These are phyloP conservation scores for Coemansia sp. DNA, from an alignment of 192 early-diverging fungal species.

Conservation along the genomic window DNA sequence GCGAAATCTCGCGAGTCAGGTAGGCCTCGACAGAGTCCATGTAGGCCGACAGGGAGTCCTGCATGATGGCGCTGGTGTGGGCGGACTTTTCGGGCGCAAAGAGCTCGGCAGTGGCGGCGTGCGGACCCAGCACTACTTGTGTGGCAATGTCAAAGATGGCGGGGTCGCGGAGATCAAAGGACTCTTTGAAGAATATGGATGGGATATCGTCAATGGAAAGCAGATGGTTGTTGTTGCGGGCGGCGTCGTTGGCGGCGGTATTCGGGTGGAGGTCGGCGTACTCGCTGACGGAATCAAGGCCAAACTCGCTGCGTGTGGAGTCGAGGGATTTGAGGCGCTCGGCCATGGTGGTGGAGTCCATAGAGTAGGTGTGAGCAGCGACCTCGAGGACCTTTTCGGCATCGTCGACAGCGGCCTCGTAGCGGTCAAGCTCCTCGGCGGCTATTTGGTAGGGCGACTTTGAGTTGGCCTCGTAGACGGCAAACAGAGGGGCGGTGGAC, in stretches of 20 bases:
- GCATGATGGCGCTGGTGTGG: conserved; percentile 66
- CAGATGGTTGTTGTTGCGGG: conserved; percentile 9
- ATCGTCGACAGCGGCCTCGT: conserved; percentile 50
- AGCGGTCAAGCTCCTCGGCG: conserved; percentile 49
- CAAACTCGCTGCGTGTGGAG: conserved; percentile 54
- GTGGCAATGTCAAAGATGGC: conserved; percentile 76
- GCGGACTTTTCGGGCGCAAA: conserved; percentile 49
- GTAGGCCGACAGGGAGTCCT: conserved; percentile 86
- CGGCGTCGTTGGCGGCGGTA: conserved; percentile 10
- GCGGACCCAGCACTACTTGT: conserved; percentile 67
- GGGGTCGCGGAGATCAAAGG: conserved; percentile 87
- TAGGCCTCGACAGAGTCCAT: conserved; percentile 93
- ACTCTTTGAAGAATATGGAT: conserved; percentile 75
- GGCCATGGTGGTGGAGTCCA: conserved; percentile 51
- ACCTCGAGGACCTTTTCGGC: conserved; percentile 36
- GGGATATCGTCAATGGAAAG: conserved; percentile 82
- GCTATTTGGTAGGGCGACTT: conserved; percentile 44
- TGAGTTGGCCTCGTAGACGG: conserved; percentile 73
- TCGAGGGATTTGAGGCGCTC: conserved; percentile 48
- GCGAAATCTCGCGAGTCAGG: conserved; percentile 89
- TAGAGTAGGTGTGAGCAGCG: conserved; percentile 47
- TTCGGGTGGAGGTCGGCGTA: conserved; percentile 21
- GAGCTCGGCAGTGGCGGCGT: conserved; percentile 32
- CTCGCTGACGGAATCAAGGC: conserved; percentile 41
- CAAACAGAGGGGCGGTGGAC: conserved; percentile 68